Evolutionary conservation across 352 stramenopile genomes (phyloP), one percentile per base, ranked within the genome.

Genomic region (Pythium folliculosum): DNA sequence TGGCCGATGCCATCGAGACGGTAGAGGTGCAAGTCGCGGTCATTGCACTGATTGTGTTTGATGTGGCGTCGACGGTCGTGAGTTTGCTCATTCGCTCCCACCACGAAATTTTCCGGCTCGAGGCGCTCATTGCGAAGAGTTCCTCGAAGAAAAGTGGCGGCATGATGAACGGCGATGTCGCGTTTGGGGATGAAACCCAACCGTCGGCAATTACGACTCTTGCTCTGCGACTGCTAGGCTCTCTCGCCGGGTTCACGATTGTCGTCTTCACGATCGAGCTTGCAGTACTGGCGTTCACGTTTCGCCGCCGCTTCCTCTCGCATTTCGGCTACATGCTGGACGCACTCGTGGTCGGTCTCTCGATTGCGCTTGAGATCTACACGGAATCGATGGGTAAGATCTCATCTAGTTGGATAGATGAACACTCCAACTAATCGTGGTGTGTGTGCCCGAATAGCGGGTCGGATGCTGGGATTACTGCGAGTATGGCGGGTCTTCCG

Each of bases 261-360:
- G 73, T 86, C 40, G 52, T 88, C 48, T 93, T 90, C 56, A 37
- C 86, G 35, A 67, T 90, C 17, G 84, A 93, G 57, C 25, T 91
- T 23, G 38, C 44, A 0, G 65, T 89, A 43, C 57, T 90, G 17
- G 22, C 75, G 17, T 60, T 64, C 13, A 75, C 74, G 1, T 93
- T 90, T 56, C 75, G 71, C 9, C 63, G 61, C 0, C 65, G 72
- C 32, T 90, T 93, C 64, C 75, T 90, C 60, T 48, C 65, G 17
- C 84, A 90, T 55, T 32, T 81, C 22, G 84, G 84, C n/a, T 93
- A 90, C 50, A 19, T 78, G 10, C 32, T 90, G 9, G 82, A 93
- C 63, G 30, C 78, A 2, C 43, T 38, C 0, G 58, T 91, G 4
- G 71, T 91, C 3, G 47, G 53, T 1, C 6, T 48, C 1, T 76